A percentile compares a stretch with the other conserved stretches of the same genome.
Conservation (phyloP, 176 grass and related monocot species). For the Aegilops sharonensis region DNA sequence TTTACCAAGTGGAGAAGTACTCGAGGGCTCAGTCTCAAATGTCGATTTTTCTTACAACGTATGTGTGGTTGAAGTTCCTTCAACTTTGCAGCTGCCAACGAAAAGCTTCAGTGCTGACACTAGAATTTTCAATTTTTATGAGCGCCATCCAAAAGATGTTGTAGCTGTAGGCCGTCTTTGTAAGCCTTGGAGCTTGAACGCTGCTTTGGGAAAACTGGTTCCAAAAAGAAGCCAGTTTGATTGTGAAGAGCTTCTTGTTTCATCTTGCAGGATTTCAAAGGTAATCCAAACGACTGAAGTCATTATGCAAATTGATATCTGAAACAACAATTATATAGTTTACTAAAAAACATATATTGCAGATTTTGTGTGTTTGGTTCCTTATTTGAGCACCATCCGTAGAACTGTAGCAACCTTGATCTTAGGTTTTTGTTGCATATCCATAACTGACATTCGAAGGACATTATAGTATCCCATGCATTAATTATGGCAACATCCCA, state of each 20-base stretch:
- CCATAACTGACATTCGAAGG: neutral
- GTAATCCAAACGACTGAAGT: neutral
- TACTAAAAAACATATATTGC: neutral
- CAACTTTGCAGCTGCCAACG: neutral
- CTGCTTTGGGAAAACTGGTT: constrained; percentile 17
- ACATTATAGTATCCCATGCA: neutral
- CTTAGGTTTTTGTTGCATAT: neutral
- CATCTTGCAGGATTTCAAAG: constrained; percentile 21
- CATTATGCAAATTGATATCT: no score
- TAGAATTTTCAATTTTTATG: neutral
- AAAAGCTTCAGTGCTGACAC: neutral
- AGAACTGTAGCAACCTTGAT: neutral
- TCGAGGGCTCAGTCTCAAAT: constrained; percentile 7
- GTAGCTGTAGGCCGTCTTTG: constrained; percentile 15
- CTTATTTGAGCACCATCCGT: neutral
- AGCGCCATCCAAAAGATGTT: neutral
- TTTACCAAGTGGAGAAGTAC: constrained; percentile 9
- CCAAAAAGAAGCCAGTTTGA: constrained; percentile 26
- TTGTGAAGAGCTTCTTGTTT: constrained; percentile 30
- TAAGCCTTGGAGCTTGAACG: neutral
- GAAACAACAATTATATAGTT: neutral
- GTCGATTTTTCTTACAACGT: constrained; percentile 34
- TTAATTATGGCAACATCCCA: neutral
- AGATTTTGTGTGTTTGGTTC: neutral
- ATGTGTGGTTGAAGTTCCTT: constrained; percentile 16